These are phyloP conservation scores for Nitzschia sp. DNA, from an alignment of 108 stramenopile genomes.

Conservation along the genomic window DNA sequence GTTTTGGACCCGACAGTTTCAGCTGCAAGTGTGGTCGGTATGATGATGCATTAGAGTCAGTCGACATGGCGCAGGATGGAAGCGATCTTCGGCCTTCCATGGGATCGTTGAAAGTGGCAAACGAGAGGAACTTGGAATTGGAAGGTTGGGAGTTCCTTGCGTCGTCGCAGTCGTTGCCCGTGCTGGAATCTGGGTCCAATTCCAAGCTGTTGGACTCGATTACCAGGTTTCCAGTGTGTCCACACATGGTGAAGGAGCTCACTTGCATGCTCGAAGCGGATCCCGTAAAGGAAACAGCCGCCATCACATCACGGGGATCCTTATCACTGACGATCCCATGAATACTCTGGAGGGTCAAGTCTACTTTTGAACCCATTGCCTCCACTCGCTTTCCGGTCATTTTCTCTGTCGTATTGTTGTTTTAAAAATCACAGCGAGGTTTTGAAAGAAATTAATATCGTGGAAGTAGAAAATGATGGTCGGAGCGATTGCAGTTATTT, in stretches of 20 bases:
- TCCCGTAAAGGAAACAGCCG: constrained; percentile 41
- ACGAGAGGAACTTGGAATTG: not conserved
- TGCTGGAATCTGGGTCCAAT: constrained; percentile 3
- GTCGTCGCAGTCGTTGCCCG: not conserved
- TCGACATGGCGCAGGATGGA: not conserved
- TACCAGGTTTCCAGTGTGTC: constrained; percentile 29
- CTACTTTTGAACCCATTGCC: constrained; percentile 7
- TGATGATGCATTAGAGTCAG: constrained; percentile 2
- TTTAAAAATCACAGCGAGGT: not conserved
- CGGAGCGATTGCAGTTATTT: not conserved
- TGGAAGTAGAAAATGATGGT: too few species aligned
- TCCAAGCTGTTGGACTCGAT: constrained; percentile 31
- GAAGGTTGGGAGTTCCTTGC: too few species aligned
- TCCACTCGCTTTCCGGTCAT: not conserved
- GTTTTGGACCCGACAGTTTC: not conserved
- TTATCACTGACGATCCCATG: constrained; percentile 16
- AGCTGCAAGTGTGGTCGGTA: constrained; percentile 27
- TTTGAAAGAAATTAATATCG: too few species aligned
- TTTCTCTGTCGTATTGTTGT: not conserved
- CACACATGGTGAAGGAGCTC: constrained; percentile 39
- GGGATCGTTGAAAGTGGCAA: constrained; percentile 21
- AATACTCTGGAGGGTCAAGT: constrained; percentile 34
- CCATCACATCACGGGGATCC: constrained; percentile 18
- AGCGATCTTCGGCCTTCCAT: not conserved
- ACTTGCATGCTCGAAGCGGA: constrained; percentile 43